Evolutionary conservation across 1,139 yeast genomes (phyloP).

Genomic region (Starmera stellimalicola): DNA sequence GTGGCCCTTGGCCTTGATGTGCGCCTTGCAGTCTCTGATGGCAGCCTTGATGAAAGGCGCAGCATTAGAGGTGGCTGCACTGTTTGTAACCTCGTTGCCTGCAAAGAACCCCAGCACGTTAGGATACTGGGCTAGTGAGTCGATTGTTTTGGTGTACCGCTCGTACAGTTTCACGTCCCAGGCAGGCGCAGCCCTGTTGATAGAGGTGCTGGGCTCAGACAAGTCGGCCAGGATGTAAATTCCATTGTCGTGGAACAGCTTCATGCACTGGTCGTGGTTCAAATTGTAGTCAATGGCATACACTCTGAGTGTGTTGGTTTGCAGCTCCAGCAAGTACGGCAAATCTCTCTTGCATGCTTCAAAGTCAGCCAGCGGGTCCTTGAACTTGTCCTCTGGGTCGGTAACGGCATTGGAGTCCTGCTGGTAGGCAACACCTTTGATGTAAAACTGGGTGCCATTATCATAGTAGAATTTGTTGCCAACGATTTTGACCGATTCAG

Average conservation of each 20-base stretch:
- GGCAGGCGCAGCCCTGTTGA: conserved; percentile 43
- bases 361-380: conserved; percentile 42
- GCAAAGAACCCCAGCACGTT: conserved; percentile 76
- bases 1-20: conserved; percentile 48
- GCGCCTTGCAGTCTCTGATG: conserved; percentile 62
- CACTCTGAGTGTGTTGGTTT: conserved; percentile 52
- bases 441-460: conserved; percentile 72
- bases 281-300: conserved; percentile 55
- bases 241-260: conserved; percentile 50
- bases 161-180: conserved; percentile 51
- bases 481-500: conserved; percentile 38
- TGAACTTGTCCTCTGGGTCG: conserved; percentile 27
- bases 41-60: conserved; percentile 81
- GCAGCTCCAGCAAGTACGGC: conserved; percentile 44
- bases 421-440: conserved; percentile 79
- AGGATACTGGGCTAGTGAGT: conserved; percentile 50
- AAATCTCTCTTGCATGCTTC: conserved; percentile 45
- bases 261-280: conserved; percentile 55
- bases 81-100: conserved; percentile 74
- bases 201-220: conserved; percentile 50
- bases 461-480: conserved; percentile 72
- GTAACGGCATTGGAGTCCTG: conserved; percentile 43
- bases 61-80: conserved; percentile 53
- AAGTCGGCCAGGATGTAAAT: conserved; percentile 59
- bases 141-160: conserved; percentile 55